A percentile compares a stretch with the other conserved stretches of the same genome.
These are phyloP conservation scores for Scheffersomyces titani DNA, from an alignment of 1,139 yeast genomes.

Conservation along the genomic window DNA sequence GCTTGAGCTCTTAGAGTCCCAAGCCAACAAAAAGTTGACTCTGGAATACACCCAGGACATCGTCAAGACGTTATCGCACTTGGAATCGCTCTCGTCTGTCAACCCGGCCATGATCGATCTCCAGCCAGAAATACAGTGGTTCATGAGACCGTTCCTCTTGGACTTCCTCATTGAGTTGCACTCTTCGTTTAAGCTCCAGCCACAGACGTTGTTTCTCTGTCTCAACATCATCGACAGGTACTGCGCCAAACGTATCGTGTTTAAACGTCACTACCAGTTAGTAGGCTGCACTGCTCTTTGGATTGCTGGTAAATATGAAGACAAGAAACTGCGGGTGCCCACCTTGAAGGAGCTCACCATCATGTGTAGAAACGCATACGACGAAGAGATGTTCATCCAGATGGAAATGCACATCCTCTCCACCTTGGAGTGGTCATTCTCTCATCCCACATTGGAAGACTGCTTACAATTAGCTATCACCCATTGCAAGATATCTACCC, in stretches of 20 bases:
- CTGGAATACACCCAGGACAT: conserved; percentile 43
- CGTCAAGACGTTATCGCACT: conserved; percentile 25
- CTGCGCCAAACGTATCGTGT: conserved; percentile 88
- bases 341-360: conserved; percentile 72
- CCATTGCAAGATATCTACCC: conserved; percentile 22
- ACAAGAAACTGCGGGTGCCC: conserved; percentile 82
- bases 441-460: conserved; percentile 64
- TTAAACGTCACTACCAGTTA: conserved; percentile 86
- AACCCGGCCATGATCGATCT: conserved; percentile 76
- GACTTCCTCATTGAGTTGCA: conserved; percentile 86
- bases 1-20: conserved; percentile 50
- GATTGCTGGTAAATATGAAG: conserved; percentile 94
- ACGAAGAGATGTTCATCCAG: conserved; percentile 86
- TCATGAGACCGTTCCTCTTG: conserved; percentile 84
- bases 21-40: conserved; percentile 41
- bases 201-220: conserved; percentile 79
- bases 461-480: conserved; percentile 57
- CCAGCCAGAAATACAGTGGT: conserved; percentile 93
- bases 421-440: conserved; percentile 81
- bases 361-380: conserved; percentile 85
- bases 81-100: conserved; percentile 38
- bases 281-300: conserved; percentile 93
- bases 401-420: conserved; percentile 90
- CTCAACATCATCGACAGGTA: conserved; percentile 86
- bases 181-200: conserved; percentile 69